phyloP scores from a whole-genome alignment of 83 land plant species.

The Isoetes engelmannii region DNA sequence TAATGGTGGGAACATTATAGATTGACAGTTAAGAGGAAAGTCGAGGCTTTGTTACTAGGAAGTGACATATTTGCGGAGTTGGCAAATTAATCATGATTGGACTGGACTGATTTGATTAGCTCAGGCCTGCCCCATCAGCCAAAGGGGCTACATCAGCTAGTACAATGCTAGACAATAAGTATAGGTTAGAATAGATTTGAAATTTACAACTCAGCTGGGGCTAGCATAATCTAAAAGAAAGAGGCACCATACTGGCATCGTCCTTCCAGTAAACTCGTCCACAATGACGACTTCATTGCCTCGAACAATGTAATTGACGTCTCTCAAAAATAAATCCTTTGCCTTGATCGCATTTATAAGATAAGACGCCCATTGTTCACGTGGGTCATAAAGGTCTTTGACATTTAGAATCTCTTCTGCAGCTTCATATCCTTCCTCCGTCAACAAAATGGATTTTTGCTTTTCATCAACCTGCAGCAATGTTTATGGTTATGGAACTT shows the following conservation, averaged over 20 bases:
- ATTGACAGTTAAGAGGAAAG: too few relatives aligned
- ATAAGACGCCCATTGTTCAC: constrained; percentile 99
- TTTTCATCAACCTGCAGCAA: constrained; percentile 92
- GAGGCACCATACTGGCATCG: constrained; percentile 62
- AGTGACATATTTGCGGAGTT: too few relatives aligned
- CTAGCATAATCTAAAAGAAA: background rate
- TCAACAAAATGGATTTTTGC: constrained; percentile 79
- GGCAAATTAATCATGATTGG: too few relatives aligned
- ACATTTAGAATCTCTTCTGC: constrained; percentile 89
- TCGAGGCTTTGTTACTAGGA: too few relatives aligned
- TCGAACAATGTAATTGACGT: constrained; percentile 94
- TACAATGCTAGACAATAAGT: background rate
- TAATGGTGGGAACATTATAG: too few relatives aligned
- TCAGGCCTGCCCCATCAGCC: background rate
- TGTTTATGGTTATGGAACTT: background rate
- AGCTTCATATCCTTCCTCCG: constrained; percentile 97
- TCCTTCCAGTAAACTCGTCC: constrained; percentile 98
- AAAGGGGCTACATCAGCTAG: background rate
- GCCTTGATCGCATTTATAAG: constrained; percentile 91
- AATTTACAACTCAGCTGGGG: too few relatives aligned
- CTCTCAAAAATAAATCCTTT: constrained; percentile 86
- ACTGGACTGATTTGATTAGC: too few relatives aligned
- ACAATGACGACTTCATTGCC: constrained; percentile 93
- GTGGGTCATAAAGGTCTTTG: constrained; percentile 93
- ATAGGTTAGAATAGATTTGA: too few relatives aligned